Base-by-base conservation (phyloP, 2,329 filamentous ascomycete species). In the Sporothrix globosa region DNA sequence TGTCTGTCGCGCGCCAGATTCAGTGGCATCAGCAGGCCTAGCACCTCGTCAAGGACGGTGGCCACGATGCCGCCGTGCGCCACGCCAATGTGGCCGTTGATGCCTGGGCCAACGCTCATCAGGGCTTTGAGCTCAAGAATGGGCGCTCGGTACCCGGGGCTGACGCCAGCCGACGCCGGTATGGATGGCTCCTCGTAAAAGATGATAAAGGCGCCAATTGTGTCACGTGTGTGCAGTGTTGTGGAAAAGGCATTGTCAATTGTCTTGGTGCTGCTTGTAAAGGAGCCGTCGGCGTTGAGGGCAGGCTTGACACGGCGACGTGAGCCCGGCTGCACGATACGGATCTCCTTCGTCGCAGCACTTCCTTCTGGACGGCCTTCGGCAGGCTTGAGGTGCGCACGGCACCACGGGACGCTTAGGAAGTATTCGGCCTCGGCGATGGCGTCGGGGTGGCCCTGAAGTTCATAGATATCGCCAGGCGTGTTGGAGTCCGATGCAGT, bases 21-120 rank as follows among this genome's bases (percentile, higher is more conserved):
- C 39, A 82, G 74, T 2, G 79, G 79, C 11, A 86, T 78, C 21
- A 88, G 73, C 6, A 84, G 78, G 0, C 87, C 86, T 76, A 86
- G 83, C 6, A 80, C 78, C 75, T 90, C 88, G 75, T 90, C 88
- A 27, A 90, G 76, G n/a, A 90, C 76, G 0, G 84, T 82, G 10
- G 83, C 82, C 7, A 86, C 82, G 41, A 90, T 82, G 1, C 88
- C 88, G 24, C 88, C 87, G 75, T 90, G 88, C 11, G 82, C 79
- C 7, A 86, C 80, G 3, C 80, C 77, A 1, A 84, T 78, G 73
- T 84, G 84, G 2, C 88, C 88, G 73, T 87, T 86, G 69, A 90
- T 73, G 21, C 82, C 83, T 13, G 79, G 74, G 1, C 85, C 87
- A 0, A 90, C 78, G 14, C 76, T 78, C 5, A 81, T 58, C 46